A percentile compares a stretch with the other conserved stretches of the same genome.
Conservation (phyloP, 2,329 filamentous ascomycete genomes). For the Raffaelea deltoideospora region DNA sequence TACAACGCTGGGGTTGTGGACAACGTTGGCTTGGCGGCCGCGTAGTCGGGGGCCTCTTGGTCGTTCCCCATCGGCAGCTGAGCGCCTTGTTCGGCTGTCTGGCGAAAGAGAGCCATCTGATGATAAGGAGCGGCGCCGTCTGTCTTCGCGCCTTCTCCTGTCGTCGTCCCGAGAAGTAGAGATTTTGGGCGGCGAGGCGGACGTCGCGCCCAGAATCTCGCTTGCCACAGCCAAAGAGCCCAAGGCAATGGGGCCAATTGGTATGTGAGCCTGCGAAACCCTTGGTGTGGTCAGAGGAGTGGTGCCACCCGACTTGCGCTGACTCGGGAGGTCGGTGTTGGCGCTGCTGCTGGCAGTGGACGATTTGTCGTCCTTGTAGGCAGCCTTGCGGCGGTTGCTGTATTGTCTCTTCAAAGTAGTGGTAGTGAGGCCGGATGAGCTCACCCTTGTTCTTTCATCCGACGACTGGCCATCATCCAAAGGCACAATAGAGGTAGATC, state of each 20-base stretch:
- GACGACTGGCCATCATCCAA: conserved; percentile 23
- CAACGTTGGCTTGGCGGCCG: conserved; percentile 15
- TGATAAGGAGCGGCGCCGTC: conserved; percentile 14
- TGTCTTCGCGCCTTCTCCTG: conserved; percentile 9
- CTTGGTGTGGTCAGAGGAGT: too few relatives aligned
- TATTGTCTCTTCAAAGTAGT: too few relatives aligned
- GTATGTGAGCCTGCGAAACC: too few relatives aligned
- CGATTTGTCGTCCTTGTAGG: conserved; percentile 19
- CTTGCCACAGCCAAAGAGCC: too few relatives aligned
- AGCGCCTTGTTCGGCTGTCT: conserved; percentile 6
- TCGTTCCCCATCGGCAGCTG: conserved; percentile 4
- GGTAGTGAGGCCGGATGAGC: too few relatives aligned
- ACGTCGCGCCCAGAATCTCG: background rate
- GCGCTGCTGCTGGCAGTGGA: background rate
- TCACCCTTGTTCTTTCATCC: conserved; percentile 21
- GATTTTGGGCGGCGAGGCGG: conserved; percentile 2
- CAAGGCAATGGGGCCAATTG: too few relatives aligned
- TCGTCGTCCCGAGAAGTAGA: conserved; percentile 3
- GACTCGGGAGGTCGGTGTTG: too few relatives aligned
- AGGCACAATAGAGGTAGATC: conserved; percentile 8
- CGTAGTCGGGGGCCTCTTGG: conserved; percentile 10
- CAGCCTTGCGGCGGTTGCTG: conserved; percentile 18
- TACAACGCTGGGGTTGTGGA: conserved; percentile 6
- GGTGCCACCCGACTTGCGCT: too few relatives aligned
- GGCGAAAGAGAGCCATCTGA: conserved; percentile 15